Base-by-base conservation (phyloP, 2,329 filamentous ascomycete species). In the Intubia oerlemansii region DNA sequence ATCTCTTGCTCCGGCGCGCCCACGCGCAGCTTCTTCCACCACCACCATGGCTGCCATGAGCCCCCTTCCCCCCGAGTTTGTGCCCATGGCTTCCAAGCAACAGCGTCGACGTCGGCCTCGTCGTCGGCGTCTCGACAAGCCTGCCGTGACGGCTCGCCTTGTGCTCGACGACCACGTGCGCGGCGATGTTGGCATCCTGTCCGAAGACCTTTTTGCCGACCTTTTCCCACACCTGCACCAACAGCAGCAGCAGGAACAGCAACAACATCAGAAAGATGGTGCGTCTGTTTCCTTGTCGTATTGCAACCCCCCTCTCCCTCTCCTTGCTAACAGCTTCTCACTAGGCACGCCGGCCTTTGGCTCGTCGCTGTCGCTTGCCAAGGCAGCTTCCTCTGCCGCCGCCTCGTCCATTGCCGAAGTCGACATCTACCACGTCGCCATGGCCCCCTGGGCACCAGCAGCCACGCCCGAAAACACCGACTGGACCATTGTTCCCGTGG, bases 401-500 rank as follows among this genome's bases (percentile, higher is more conserved):
- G 30, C 32, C 6, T 28, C 32, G 5, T 19, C 28, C 10, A 14
- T 26, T 5, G 16, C 41, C 28, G 31, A 36, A 16, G 49, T 52
- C 34, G 51, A 59, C 15, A 43, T 63, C 32, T 54, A 66, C 34
- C 63, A 81, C 45, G 62, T 82, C 37, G 77, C 77, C 24, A 66
- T 84, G 38, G 68, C 75, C 26, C 76, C 76, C 4, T 82, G 75
- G 74, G 54, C 64, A 2, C 73, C 78, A 10, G 57, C 53, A 31
- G 48, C 57, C 20, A 54, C 52, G 5, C 51, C 64, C 13, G 58
- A 76, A 44, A 66, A 70, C 33, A 65, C 69, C 12, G 61, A 65
- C 26, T 98, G 88, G 88, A 81, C 81, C 7, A 66, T 95, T 28
- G 65, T 95, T 19, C 79, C 85, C 2, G 66, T 91, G 34, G 59